Evolutionary conservation across 108 stramenopile genomes (phyloP).

Genomic region (Bacterosira constricta): DNA sequence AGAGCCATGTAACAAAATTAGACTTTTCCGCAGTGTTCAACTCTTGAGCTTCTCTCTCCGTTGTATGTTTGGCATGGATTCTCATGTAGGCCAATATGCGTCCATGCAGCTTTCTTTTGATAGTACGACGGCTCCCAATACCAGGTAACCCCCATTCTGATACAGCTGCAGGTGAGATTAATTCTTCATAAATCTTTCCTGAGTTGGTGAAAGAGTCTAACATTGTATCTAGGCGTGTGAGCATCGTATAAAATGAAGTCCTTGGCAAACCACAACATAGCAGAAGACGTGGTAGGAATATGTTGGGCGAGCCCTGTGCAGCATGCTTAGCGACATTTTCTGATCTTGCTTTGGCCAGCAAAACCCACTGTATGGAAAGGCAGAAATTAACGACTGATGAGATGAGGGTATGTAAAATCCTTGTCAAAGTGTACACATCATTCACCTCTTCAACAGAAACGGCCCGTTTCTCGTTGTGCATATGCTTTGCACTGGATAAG

Average conservation of each 20-base stretch:
- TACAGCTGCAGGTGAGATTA: slow-evolving; percentile 62
- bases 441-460: slow-evolving; percentile 66
- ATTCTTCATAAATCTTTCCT: slow-evolving; percentile 42
- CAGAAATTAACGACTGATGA: background rate
- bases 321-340: slow-evolving; percentile 65
- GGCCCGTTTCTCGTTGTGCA: slow-evolving; percentile 30
- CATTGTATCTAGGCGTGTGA: slow-evolving; percentile 63
- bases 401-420: no score
- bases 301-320: slow-evolving; percentile 65
- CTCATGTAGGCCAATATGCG: slow-evolving; percentile 67
- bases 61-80: slow-evolving; percentile 26
- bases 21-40: slow-evolving; percentile 9
- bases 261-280: slow-evolving; percentile 75
- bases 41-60: background rate
- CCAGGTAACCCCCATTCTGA: slow-evolving; percentile 71
- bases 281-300: slow-evolving; percentile 70
- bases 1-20: slow-evolving; percentile 64
- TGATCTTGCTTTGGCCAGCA: slow-evolving; percentile 66
- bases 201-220: slow-evolving; percentile 51
- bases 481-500: slow-evolving; percentile 56
- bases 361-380: slow-evolving; percentile 59
- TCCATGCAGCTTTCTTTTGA: slow-evolving; percentile 61
- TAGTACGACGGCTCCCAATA: slow-evolving; percentile 46
- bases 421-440: no score
- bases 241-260: slow-evolving; percentile 66